phyloP scores from a whole-genome alignment of 345 rosid genomes.

The Pistacia integerrima region DNA sequence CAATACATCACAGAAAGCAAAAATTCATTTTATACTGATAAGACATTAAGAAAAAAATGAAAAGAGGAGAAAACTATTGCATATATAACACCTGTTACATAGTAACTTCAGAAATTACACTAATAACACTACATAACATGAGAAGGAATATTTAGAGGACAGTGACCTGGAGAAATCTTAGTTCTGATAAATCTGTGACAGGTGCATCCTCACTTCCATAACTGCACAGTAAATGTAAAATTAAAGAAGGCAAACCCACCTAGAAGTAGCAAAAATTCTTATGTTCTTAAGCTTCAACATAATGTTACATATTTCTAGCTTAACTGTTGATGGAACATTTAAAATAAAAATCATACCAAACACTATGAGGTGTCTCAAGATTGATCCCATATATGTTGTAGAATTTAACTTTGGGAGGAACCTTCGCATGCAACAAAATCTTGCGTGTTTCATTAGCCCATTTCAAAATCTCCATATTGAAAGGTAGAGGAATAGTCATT shows the following conservation, averaged over 20 bases:
- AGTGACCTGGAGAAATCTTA: slow-evolving; percentile 65
- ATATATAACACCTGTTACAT: background rate
- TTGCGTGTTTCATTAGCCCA: slow-evolving; percentile 76
- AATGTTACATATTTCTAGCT: background rate
- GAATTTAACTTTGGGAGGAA: slow-evolving; percentile 85
- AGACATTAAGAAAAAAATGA: background rate
- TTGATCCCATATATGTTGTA: slow-evolving; percentile 87
- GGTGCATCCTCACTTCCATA: slow-evolving; percentile 83
- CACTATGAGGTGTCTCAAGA: slow-evolving; percentile 88
- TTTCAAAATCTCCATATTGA: slow-evolving; percentile 80
- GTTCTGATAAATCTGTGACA: slow-evolving; percentile 56
- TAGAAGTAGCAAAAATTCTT: background rate
- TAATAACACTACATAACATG: too few relatives aligned
- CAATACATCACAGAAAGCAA: background rate
- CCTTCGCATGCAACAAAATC: slow-evolving; percentile 59
- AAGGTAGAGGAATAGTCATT: slow-evolving; percentile 65
- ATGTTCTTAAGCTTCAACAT: background rate
- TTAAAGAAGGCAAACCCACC: slow-evolving; percentile 7
- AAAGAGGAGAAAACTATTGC: background rate
- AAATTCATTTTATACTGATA: background rate
- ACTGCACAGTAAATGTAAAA: slow-evolving; percentile 44
- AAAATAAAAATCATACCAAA: slow-evolving; percentile 59
- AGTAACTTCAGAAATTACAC: background rate
- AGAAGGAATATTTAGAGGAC: slow-evolving; percentile 8
- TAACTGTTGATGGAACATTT: slow-evolving; percentile 12